Conservation (phyloP, 2,329 filamentous ascomycete genomes). For the Cladosporium sp. region DNA sequence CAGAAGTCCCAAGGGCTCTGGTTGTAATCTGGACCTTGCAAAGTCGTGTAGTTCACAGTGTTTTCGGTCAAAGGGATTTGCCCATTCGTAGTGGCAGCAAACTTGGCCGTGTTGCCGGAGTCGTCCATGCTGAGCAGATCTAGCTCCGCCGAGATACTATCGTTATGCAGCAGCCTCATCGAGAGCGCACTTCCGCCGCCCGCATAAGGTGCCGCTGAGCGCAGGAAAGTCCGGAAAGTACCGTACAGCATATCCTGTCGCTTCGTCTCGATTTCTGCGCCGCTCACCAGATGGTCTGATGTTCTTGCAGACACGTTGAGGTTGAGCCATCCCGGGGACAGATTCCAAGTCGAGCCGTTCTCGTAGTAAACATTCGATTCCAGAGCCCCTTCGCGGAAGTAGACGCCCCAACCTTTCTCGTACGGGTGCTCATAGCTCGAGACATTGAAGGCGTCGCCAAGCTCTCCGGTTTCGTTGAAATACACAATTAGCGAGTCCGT, state of each 20-base stretch:
- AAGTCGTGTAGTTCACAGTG: slow-evolving; percentile 39
- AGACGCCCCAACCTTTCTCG: slow-evolving; percentile 43
- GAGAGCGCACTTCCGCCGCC: slow-evolving; percentile 39
- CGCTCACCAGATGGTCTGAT: slow-evolving; percentile 37
- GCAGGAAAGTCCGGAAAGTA: slow-evolving; percentile 40
- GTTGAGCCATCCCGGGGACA: slow-evolving; percentile 25
- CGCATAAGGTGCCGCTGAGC: slow-evolving; percentile 31
- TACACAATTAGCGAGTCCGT: slow-evolving; percentile 46
- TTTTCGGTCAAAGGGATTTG: slow-evolving; percentile 34
- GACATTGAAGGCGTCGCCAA: slow-evolving; percentile 33
- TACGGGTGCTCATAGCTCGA: slow-evolving; percentile 39
- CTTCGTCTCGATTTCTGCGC: slow-evolving; percentile 37
- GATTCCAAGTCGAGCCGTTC: slow-evolving; percentile 23
- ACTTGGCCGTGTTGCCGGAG: slow-evolving; percentile 31
- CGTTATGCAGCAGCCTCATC: slow-evolving; percentile 42
- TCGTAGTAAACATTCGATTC: slow-evolving; percentile 34
- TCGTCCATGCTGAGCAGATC: slow-evolving; percentile 42
- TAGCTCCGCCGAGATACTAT: slow-evolving; percentile 37
- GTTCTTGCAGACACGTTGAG: slow-evolving; percentile 30
- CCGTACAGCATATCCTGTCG: slow-evolving; percentile 45
- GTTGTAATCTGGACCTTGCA: slow-evolving; percentile 29
- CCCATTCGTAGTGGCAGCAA: slow-evolving; percentile 34
- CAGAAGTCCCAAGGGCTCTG: slow-evolving; percentile 39
- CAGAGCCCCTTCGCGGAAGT: slow-evolving; percentile 40
- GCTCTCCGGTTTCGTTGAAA: slow-evolving; percentile 42